These are phyloP conservation scores for Arctium minus DNA, from an alignment of 129 eudicot genomes.

Conservation along the genomic window DNA sequence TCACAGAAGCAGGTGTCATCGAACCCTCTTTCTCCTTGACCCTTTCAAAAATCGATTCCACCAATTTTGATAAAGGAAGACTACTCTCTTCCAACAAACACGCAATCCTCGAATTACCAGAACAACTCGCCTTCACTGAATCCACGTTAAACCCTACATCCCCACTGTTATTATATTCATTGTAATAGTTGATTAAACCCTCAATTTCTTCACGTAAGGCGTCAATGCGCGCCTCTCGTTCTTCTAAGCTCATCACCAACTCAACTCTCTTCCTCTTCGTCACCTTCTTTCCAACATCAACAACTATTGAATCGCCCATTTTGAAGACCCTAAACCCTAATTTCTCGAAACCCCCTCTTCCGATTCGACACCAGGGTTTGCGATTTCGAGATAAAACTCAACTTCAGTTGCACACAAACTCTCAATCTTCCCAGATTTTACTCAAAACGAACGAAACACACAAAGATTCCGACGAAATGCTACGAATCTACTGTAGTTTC, in stretches of 20 bases:
- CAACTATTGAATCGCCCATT: constrained; percentile 56
- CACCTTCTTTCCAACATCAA: constrained; percentile 39
- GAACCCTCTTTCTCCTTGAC: constrained; percentile 41
- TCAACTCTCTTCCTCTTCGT: constrained; percentile 60
- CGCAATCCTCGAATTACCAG: constrained; percentile 46
- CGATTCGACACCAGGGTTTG: not conserved
- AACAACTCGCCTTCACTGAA: constrained; percentile 7
- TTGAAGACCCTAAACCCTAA: constrained; percentile 30
- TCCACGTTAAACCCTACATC: not conserved
- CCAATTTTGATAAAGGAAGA: constrained; percentile 63
- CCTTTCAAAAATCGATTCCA: constrained; percentile 55
- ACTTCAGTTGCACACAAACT: not conserved
- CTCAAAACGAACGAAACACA: not conserved
- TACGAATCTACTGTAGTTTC: not conserved
- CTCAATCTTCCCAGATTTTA: not conserved
- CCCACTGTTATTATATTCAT: constrained; percentile 27
- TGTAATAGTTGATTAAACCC: constrained; percentile 43
- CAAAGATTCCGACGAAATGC: not conserved
- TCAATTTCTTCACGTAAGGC: constrained; percentile 47
- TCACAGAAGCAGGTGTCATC: constrained; percentile 53
- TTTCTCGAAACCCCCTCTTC: not conserved
- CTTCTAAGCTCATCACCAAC: constrained; percentile 31
- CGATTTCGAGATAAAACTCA: not conserved
- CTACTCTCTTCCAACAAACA: constrained; percentile 76
- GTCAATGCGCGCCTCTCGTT: constrained; percentile 35